Evolutionary conservation across 164 flowering plant genomes (phyloP), one percentile per base, ranked within the genome.

Genomic region (Hamamelis virginiana): DNA sequence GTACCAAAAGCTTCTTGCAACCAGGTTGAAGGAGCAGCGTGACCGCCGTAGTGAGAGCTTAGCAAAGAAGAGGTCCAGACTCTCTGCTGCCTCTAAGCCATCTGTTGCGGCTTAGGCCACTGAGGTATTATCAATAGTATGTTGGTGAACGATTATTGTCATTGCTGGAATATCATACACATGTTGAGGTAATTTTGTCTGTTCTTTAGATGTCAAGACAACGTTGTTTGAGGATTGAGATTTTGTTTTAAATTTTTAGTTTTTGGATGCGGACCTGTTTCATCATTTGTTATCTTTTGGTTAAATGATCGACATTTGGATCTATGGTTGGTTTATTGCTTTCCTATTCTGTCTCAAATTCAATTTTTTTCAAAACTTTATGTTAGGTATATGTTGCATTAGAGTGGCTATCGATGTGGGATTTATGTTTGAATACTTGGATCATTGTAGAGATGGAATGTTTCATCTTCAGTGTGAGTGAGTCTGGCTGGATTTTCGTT

Each of bases 1-100:
- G 69, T 85, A 87, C 69, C 89, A 85, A 79, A 87, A 85, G 78
- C 91, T 87, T 61, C 83, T 85, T 57, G 91, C 88, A 3, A 64
- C 66, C 52, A 77, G 88, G 75, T 66, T 85, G 83, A 85, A 85
- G 77, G 87, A 85, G 79, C 89, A 83, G 77, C 74, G 86, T 9
- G 87, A 83, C 12, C 77, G 80, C 43, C 78, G 91, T 13, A 85
- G 89, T 59, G 89, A 85, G 80, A 85, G 87, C 73, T 74, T 85
- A 57, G 91, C 89, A 41, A 87, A 85, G 81, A 83, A 73, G 72
- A 83, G 88, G 66, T 87, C 88, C 66, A 77, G 83, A 68, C 84
- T 87, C 41, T 87, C 87, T 67, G 76, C 84, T 63, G 89, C 84
- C 27, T 77, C 90, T 0, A 86, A 85, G 82, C 86, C 86, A 59